phyloP scores from a whole-genome alignment of 306 rosid species.

The Elaeagnus macrophylla region DNA sequence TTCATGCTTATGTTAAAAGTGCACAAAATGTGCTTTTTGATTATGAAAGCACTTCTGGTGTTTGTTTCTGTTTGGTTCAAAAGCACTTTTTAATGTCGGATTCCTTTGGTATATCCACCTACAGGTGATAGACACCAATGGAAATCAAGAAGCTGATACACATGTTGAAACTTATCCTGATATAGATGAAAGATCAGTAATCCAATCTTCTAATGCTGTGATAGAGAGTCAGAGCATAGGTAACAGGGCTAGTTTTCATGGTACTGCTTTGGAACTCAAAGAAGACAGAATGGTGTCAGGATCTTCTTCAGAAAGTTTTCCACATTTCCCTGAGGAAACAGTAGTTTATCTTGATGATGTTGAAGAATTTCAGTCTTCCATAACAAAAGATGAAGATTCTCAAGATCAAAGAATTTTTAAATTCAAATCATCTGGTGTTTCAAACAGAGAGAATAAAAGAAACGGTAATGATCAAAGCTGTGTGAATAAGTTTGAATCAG shows the following conservation, averaged over 20 bases:
- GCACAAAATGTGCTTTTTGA: too few species aligned
- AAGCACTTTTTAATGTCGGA: too few species aligned
- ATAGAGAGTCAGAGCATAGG: slow-evolving; percentile 1
- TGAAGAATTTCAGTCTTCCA: slow-evolving; percentile 36
- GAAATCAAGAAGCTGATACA: slow-evolving; percentile 16
- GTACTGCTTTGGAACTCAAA: neutral
- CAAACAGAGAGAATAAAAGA: slow-evolving; percentile 14
- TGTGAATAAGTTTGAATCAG: slow-evolving; percentile 13
- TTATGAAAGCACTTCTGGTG: too few species aligned
- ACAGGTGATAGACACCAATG: slow-evolving; percentile 34
- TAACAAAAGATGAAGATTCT: slow-evolving; percentile 20
- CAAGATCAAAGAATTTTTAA: slow-evolving; percentile 48
- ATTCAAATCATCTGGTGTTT: slow-evolving; percentile 26
- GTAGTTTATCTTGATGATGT: slow-evolving; percentile 42
- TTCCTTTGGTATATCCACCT: neutral
- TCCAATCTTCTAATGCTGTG: slow-evolving; percentile 27
- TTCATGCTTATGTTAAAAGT: too few species aligned
- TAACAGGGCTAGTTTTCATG: neutral
- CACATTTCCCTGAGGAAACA: slow-evolving; percentile 21
- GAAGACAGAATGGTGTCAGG: slow-evolving; percentile 11
- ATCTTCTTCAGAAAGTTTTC: slow-evolving; percentile 27
- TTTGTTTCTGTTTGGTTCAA: neutral
- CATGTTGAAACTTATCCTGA: slow-evolving; percentile 19
- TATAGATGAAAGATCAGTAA: slow-evolving; percentile 18
- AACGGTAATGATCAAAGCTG: slow-evolving; percentile 12